phyloP scores from a whole-genome alignment of 2,329 filamentous ascomycete genomes.

The Aspergillus nomiae region DNA sequence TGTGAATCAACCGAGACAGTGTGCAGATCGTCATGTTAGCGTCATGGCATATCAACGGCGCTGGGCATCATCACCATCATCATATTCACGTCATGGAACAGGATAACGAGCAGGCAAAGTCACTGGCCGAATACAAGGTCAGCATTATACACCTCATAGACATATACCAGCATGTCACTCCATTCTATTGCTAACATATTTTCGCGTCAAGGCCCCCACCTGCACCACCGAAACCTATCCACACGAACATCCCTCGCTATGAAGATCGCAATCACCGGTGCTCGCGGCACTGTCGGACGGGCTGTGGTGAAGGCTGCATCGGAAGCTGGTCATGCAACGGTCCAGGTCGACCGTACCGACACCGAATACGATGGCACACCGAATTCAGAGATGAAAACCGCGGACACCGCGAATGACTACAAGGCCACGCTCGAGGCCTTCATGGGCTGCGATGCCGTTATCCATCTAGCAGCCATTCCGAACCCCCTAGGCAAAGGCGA shows the following conservation, averaged over 20 bases:
- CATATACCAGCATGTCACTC: background rate
- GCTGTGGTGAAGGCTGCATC: slow-evolving; percentile 34
- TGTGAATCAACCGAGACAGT: background rate
- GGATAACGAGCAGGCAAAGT: background rate
- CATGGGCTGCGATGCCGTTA: slow-evolving; percentile 39
- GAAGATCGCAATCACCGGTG: slow-evolving; percentile 48
- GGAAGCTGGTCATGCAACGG: slow-evolving; percentile 33
- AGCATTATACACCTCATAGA: background rate
- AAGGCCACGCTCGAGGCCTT: slow-evolving; percentile 34
- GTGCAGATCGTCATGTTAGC: background rate
- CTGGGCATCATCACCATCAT: slow-evolving; percentile 8
- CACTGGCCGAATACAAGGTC: background rate
- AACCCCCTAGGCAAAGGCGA: slow-evolving; percentile 37
- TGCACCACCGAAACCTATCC: background rate
- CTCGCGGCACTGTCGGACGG: slow-evolving; percentile 35
- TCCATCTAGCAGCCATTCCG: slow-evolving; percentile 42
- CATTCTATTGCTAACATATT: background rate
- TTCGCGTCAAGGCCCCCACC: background rate
- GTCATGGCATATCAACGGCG: background rate
- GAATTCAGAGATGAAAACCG: slow-evolving; percentile 37
- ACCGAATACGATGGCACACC: slow-evolving; percentile 31
- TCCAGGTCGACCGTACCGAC: slow-evolving; percentile 38
- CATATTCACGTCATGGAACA: slow-evolving; percentile 11
- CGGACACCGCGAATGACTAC: slow-evolving; percentile 37
- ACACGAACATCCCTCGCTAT: slow-evolving; percentile 9